These are phyloP conservation scores for Pelargonium cotyledonis DNA, from an alignment of 441 rosid genomes.

Conservation along the genomic window DNA sequence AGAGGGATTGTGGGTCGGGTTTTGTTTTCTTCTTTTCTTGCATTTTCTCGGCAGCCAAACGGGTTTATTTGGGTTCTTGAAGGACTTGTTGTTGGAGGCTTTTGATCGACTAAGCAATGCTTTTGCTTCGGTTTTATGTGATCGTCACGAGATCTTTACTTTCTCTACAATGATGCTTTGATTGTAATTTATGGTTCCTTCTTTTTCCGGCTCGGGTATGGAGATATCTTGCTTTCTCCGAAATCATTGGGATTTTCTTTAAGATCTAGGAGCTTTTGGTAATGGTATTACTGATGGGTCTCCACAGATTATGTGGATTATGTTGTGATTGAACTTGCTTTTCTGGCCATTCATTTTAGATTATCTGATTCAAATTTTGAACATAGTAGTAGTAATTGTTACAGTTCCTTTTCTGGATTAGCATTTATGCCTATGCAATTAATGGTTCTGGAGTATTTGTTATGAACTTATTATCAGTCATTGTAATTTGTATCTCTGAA, in stretches of 20 bases:
- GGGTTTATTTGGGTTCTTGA: background rate
- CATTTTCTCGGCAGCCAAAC: background rate
- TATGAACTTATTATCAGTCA: background rate
- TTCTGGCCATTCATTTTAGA: background rate
- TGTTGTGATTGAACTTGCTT: constrained; percentile 1
- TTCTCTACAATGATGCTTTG: background rate
- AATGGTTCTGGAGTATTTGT: background rate
- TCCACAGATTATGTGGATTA: background rate
- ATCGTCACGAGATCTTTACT: too few species aligned
- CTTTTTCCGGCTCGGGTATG: background rate
- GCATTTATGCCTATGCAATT: background rate
- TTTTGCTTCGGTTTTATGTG: background rate
- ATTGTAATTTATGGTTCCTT: background rate
- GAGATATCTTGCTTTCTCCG: background rate
- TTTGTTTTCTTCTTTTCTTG: background rate
- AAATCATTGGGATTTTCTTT: background rate
- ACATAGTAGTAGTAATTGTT: background rate
- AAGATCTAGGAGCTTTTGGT: background rate
- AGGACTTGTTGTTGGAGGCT: background rate
- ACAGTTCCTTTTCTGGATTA: background rate
- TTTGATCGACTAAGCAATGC: background rate
- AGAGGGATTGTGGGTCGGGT: background rate
- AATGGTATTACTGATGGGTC: background rate
- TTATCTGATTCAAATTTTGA: background rate
- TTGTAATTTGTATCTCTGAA: background rate